phyloP scores from a whole-genome alignment of 192 early-diverging fungal species.

The Cetraspora pellucida region DNA sequence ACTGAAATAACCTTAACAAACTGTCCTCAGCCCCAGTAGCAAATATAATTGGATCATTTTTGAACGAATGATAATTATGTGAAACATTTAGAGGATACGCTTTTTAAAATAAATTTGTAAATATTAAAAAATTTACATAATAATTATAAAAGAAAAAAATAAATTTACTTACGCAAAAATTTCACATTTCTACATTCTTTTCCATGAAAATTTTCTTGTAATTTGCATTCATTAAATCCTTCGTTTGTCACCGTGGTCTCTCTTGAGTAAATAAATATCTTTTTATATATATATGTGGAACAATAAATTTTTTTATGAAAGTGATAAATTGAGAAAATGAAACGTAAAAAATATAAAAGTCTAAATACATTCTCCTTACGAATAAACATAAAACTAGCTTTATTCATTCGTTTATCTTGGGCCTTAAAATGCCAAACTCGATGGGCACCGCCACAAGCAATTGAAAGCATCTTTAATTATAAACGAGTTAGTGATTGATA shows the following conservation, averaged over 20 bases:
- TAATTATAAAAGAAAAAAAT: neutral
- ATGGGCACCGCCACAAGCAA: conserved; percentile 75
- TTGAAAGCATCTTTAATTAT: conserved; percentile 53
- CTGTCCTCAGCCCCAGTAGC: conserved; percentile 64
- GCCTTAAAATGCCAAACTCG: conserved; percentile 70
- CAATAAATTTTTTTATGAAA: neutral
- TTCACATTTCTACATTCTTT: conserved; percentile 49
- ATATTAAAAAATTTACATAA: neutral
- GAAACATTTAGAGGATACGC: neutral
- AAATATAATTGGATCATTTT: conserved; percentile 45
- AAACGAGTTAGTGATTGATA: neutral
- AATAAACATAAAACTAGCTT: conserved; percentile 61
- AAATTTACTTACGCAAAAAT: conserved; percentile 43
- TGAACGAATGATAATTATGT: neutral
- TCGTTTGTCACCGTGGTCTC: conserved; percentile 43
- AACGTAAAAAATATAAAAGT: neutral
- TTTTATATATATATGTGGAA: neutral
- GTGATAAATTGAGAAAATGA: neutral
- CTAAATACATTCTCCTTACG: conserved; percentile 54
- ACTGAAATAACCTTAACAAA: conserved; percentile 56
- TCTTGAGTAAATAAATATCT: conserved; percentile 51
- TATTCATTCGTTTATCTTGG: conserved; percentile 49
- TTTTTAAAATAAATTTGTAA: neutral
- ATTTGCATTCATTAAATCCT: conserved; percentile 57
- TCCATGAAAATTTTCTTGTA: conserved; percentile 65